Percentiles rank a stretch among this genome's conserved stretches.
These are phyloP conservation scores for Spizellomyces punctatus DNA, from an alignment of 192 early-diverging fungal genomes.

Conservation along the genomic window DNA sequence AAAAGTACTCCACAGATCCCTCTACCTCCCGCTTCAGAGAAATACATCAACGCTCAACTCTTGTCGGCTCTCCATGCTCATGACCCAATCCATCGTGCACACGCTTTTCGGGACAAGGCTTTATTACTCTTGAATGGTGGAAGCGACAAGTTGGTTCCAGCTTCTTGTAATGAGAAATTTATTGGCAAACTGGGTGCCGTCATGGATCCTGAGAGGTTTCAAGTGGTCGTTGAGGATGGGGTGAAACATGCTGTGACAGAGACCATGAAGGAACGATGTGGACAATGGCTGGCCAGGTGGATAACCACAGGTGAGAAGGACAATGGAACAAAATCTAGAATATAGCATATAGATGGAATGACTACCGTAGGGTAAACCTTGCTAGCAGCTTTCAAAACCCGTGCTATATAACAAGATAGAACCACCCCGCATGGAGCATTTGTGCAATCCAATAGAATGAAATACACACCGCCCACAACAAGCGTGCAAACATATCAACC, in stretches of 20 bases:
- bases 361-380: too few species aligned
- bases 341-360: too few species aligned
- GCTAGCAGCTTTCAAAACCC: too few species aligned
- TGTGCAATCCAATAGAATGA: too few species aligned
- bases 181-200: slow-evolving; percentile 5
- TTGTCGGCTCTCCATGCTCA: neutral
- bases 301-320: too few species aligned
- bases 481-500: too few species aligned
- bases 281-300: too few species aligned
- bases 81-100: slow-evolving; percentile 24
- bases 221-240: slow-evolving; percentile 26
- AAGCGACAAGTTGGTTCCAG: slow-evolving; percentile 28
- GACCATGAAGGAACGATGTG: slow-evolving; percentile 18
- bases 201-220: slow-evolving; percentile 2
- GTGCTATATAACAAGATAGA: too few species aligned
- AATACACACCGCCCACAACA: too few species aligned
- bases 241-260: slow-evolving; percentile 27
- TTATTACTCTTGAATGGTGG: slow-evolving; percentile 28
- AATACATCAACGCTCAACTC: slow-evolving; percentile 14
- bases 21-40: slow-evolving; percentile 17
- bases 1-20: slow-evolving; percentile 4
- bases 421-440: too few species aligned
- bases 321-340: too few species aligned
- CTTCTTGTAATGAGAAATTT: slow-evolving; percentile 8
- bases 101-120: neutral